Conservation (phyloP, 2,329 filamentous ascomycete genomes). For the Neophaeococcomyces aloes region DNA sequence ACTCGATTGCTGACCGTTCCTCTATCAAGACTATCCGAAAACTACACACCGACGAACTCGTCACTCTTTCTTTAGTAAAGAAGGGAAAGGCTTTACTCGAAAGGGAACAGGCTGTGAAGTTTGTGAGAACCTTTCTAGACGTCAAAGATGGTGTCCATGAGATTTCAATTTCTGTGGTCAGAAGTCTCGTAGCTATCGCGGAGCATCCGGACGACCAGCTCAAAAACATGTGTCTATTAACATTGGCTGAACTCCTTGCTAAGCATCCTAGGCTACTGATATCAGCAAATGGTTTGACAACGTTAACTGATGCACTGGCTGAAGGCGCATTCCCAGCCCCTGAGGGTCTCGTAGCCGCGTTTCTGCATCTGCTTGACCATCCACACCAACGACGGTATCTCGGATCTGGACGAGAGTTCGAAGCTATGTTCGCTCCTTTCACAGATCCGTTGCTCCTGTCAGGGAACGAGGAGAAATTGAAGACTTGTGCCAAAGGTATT, state of each 20-base stretch:
- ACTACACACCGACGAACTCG: slow-evolving; percentile 83
- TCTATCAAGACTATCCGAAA: slow-evolving; percentile 80
- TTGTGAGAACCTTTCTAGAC: slow-evolving; percentile 87
- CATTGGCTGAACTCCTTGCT: slow-evolving; percentile 80
- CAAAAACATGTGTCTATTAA: slow-evolving; percentile 83
- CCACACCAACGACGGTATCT: slow-evolving; percentile 71
- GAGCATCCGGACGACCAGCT: slow-evolving; percentile 77
- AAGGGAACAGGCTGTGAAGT: slow-evolving; percentile 92
- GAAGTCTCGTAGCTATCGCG: slow-evolving; percentile 82
- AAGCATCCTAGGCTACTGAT: slow-evolving; percentile 73
- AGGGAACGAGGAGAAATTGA: slow-evolving; percentile 54
- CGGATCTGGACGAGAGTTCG: slow-evolving; percentile 79
- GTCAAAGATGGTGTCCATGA: slow-evolving; percentile 87
- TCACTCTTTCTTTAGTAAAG: slow-evolving; percentile 85
- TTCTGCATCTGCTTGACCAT: slow-evolving; percentile 79
- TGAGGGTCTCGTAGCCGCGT: slow-evolving; percentile 76
- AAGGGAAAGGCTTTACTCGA: slow-evolving; percentile 96
- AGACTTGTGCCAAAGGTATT: slow-evolving; percentile 86
- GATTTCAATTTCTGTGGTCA: slow-evolving; percentile 73
- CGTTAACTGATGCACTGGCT: slow-evolving; percentile 81
- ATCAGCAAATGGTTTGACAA: slow-evolving; percentile 70
- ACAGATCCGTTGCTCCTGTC: slow-evolving; percentile 61
- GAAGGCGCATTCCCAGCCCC: slow-evolving; percentile 89
- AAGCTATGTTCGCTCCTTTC: slow-evolving; percentile 81
- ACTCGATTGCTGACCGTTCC: slow-evolving; percentile 82